Percentiles rank a stretch among this genome's conserved stretches.
phyloP scores from a whole-genome alignment of 495 filamentous ascomycete species.

The Trichoderma parareesei region DNA sequence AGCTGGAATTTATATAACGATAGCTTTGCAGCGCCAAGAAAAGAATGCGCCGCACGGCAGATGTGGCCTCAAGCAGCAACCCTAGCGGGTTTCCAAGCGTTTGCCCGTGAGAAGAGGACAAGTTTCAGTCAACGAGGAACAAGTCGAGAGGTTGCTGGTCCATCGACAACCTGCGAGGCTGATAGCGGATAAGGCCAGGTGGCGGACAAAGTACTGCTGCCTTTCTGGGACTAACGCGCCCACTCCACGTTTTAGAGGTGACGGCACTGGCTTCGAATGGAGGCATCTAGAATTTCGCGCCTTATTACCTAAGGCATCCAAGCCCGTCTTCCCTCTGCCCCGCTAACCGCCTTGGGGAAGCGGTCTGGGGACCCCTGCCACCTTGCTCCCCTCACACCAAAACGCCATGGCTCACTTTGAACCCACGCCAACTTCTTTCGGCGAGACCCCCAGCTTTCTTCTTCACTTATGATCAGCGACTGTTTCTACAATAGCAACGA shows the following conservation, averaged over 20 bases:
- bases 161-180: not conserved
- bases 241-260: not conserved
- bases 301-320: not conserved
- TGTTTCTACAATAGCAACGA: too few relatives aligned
- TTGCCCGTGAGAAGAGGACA: conserved; percentile 9
- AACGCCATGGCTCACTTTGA: too few relatives aligned
- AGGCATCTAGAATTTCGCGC: not conserved
- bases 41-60: not conserved
- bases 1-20: not conserved
- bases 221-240: not conserved
- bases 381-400: too few relatives aligned
- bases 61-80: conserved; percentile 6
- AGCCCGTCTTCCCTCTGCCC: too few relatives aligned
- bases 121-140: not conserved
- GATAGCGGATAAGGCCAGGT: conserved; percentile 8
- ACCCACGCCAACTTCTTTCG: too few relatives aligned
- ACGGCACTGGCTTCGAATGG: not conserved
- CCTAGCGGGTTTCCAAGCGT: conserved; percentile 1
- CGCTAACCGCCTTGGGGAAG: too few relatives aligned
- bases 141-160: not conserved
- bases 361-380: too few relatives aligned
- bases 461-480: too few relatives aligned
- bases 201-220: not conserved
- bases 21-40: not conserved
- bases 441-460: too few relatives aligned